Percentiles rank a stretch among this genome's conserved stretches.
Conservation (phyloP, 306 rosid genomes). For the Begonia loranthoides region DNA sequence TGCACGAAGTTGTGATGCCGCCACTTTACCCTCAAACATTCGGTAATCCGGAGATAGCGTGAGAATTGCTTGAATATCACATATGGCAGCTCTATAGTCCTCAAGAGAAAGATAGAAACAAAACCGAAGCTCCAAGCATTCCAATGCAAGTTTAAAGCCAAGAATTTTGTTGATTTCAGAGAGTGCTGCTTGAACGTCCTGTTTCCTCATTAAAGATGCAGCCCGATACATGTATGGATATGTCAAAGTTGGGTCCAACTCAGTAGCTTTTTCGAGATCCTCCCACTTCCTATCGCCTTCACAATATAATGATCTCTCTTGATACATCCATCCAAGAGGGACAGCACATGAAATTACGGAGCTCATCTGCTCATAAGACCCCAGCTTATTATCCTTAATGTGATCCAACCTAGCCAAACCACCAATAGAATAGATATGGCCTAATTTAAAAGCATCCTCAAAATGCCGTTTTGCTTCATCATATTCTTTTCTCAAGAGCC, state of each 20-base stretch:
- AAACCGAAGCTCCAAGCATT: slow-evolving; percentile 85
- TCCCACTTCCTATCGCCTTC: slow-evolving; percentile 51
- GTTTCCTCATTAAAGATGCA: slow-evolving; percentile 53
- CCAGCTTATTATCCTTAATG: slow-evolving; percentile 45
- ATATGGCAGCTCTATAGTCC: slow-evolving; percentile 69
- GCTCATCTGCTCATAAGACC: slow-evolving; percentile 59
- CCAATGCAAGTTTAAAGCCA: slow-evolving; percentile 84
- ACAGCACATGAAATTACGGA: slow-evolving; percentile 39
- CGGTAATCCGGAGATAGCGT: slow-evolving; percentile 62
- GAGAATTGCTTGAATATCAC: slow-evolving; percentile 84
- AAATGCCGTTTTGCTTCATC: slow-evolving; percentile 51
- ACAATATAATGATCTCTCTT: slow-evolving; percentile 76
- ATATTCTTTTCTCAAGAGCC: slow-evolving; percentile 65
- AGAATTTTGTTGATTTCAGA: slow-evolving; percentile 65
- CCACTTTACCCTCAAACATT: slow-evolving; percentile 86
- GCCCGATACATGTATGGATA: slow-evolving; percentile 89
- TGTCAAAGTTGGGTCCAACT: slow-evolving; percentile 73
- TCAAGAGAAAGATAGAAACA: slow-evolving; percentile 66
- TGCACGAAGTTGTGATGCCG: slow-evolving; percentile 70
- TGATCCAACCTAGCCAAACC: slow-evolving; percentile 62
- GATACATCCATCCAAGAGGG: slow-evolving; percentile 84
- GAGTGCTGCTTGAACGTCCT: slow-evolving; percentile 54
- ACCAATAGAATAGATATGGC: slow-evolving; percentile 66
- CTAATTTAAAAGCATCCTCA: slow-evolving; percentile 64
- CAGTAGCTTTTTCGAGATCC: slow-evolving; percentile 84